Evolutionary conservation across 1,284 basidiomycete species (phyloP).

Genomic region (Mrakiaceae sp.): DNA sequence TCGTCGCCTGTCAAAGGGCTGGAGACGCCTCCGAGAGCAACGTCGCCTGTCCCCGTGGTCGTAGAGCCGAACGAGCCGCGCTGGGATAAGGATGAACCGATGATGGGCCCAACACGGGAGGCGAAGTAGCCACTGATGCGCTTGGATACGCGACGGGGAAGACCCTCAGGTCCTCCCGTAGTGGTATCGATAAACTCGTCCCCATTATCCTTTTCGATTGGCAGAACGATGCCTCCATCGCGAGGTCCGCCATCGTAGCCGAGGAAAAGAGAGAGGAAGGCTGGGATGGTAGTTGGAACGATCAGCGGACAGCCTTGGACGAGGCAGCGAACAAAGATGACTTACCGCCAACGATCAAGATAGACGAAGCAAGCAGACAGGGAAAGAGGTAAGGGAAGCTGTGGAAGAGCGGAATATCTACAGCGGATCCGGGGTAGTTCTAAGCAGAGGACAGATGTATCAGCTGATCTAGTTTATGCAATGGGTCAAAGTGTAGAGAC

Average conservation of each 20-base stretch:
- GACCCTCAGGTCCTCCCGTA: no score
- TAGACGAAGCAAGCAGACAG: constrained; percentile 54
- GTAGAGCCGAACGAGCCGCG: not conserved
- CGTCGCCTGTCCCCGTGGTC: constrained; percentile 20
- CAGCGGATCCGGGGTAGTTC: constrained; percentile 64
- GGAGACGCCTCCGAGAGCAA: constrained; percentile 24
- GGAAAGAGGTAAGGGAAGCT: constrained; percentile 87
- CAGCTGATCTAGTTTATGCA: not conserved
- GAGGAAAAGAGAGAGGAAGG: constrained; percentile 76
- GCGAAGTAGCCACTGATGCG: constrained; percentile 50
- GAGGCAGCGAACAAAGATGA: constrained; percentile 14
- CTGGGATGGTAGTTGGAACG: constrained; percentile 34
- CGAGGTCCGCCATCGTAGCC: constrained; percentile 80
- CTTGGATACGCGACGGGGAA: no score
- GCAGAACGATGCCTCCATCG: constrained; percentile 59
- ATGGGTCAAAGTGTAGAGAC: no score
- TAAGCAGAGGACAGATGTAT: not conserved
- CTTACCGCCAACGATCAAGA: constrained; percentile 48
- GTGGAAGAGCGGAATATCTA: constrained; percentile 57
- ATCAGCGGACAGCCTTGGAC: not conserved
- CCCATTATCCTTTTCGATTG: constrained; percentile 49
- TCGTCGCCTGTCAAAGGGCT: no score
- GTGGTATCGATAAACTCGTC: no score
- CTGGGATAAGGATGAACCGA: constrained; percentile 26
- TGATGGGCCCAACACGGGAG: constrained; percentile 33